Evolutionary conservation across 805 yeast species (phyloP), one percentile per base, ranked within the genome.

Genomic region (Citeromyces nyonsensis): DNA sequence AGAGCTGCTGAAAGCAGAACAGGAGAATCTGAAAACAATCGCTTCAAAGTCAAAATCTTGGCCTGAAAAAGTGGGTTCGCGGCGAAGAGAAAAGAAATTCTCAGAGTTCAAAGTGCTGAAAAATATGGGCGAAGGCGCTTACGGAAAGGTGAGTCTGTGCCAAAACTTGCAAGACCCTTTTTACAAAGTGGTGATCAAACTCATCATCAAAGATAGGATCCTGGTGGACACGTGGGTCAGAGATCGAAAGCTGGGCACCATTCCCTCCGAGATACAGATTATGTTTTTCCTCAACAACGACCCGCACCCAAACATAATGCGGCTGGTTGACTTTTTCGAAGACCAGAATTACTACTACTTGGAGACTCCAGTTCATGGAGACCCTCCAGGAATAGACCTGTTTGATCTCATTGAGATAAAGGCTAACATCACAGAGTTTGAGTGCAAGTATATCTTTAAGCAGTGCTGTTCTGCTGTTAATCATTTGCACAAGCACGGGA

Each of bases 201-300:
- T 93, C 43, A 91, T 91, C 32, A 80, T 82, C 48, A 91, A 91
- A 46, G 94, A 84, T 43, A 67, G 95, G 36, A 91, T 91, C 44
- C 60, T 91, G 44, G 95, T 91, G 8, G 98, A 91, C 51, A 85
- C 97, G 0, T 91, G 98, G 98, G 94, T 85, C 3, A 64, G 97
- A 35, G 97, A 91, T 52, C 69, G 95, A 15, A 69, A 68, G 38
- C 57, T 91, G 28, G 98, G 98, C 5, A 86, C 95, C 0, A 79
- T 91, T 25, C 97, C 97, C 2, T 75, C 88, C n/a, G 98, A 91
- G 52, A 91, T 91, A 41, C 94, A 85, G 50, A 75, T 91, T 30
- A 76, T 91, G 83, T 76, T 88, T 22, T 73, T 75, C n/a, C 56
- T 88, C 37, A 77, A 74, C 44, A 56, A 60, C 29, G 68, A 69